Evolutionary conservation across 768 basidiomycete species (phyloP), one percentile per base, ranked within the genome.

Genomic region (Trametes cubensis): DNA sequence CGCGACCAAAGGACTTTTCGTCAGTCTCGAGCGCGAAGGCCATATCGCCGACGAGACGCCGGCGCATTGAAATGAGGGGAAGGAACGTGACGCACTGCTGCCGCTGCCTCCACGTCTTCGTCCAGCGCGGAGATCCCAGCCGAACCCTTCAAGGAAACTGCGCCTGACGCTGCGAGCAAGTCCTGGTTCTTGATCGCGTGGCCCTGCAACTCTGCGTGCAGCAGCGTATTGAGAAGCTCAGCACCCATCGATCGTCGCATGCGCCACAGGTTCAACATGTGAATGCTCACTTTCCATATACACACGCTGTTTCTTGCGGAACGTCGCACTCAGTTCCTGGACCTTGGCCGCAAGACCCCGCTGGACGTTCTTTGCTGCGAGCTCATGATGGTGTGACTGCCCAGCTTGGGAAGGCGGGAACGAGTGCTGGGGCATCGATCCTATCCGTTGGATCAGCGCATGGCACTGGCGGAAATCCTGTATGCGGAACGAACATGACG

Each of bases 161-260:
- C 87, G 44, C 92, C 95, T 47, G 93, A 94, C 6, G 95, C 94
- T 67, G 94, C 83, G 63, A 98, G 82, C 42, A 97, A 79, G 79
- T 97, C 95, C 77, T 95, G 93, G 72, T 95, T 96, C 77, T 96
- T 97, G 74, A 94, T 94, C 73, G 95, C 94, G 79, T 98, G 95
- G 63, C 97, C 97, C 80, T 96, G 94, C 45, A 98, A 81, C 74
- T 90, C 96, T 97, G 73, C 49, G 61, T 52, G 51, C 63, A 54
- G 39, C 39, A 39, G 30, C 41, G 46, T 44, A 46, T 58, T 65
- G 55, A 66, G 64, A 58, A 57, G 45, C 44, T 41, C 55, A 59
- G 50, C 47, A 51, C 21, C 57, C 55, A 67, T 61, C 54, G 64
- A 65, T 59, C 55, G 57, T 52, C 49, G 40, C 44, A 50, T 8